Base-by-base conservation (phyloP, 495 filamentous ascomycete species). In the Aspergillus egyptiacus region DNA sequence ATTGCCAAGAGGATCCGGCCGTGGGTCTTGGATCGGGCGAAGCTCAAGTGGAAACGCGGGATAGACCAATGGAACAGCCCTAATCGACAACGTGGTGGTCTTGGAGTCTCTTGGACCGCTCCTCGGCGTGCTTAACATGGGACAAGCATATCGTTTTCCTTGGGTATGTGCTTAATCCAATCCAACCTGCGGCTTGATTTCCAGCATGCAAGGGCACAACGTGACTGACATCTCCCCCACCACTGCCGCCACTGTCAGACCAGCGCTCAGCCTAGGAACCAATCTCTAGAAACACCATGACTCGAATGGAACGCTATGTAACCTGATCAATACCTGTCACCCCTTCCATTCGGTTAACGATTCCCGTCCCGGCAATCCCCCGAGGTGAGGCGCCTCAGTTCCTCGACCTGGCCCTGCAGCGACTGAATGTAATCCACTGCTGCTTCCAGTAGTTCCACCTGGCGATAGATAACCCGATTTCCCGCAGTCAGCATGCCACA, bases 361-460 rank as follows among this genome's bases (percentile, higher is more conserved):
- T 38, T 36, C 22, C 18, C 15, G 23, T 28, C 20, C 22, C 6
- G 9, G 2, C n/a, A n/a, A 13, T 11, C 35, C 2, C 18, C 20
- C 17, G 30, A 31, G 25, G 27, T 23, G 11, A 8, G 8, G n/a
- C 36, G 23, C 24, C 45, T 38, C 37, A 48, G 31, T 28, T 32
- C 25, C 27, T 34, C 40, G n/a, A 50, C 22, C 23, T 53, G 28
- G n/a, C 34, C 44, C 39, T 57, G 54, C 15, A 57, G 34, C 10
- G 17, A 9, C 20, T 46, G 49, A 17, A 57, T 57, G 34, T 57
- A 57, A 10, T 46, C 54, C 15, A 57, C 50, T 18, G 54, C 50
- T 9, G 50, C 37, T 28, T 53, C 54, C 8, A 57, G 14, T n/a
- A 53, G 19, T 32, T 57, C 50, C 6, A 38, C 49, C 54, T 53